A percentile compares a stretch with the other conserved stretches of the same genome.
These are phyloP conservation scores for Mycena kentingensis DNA, from an alignment of 768 basidiomycete species.

Conservation along the genomic window DNA sequence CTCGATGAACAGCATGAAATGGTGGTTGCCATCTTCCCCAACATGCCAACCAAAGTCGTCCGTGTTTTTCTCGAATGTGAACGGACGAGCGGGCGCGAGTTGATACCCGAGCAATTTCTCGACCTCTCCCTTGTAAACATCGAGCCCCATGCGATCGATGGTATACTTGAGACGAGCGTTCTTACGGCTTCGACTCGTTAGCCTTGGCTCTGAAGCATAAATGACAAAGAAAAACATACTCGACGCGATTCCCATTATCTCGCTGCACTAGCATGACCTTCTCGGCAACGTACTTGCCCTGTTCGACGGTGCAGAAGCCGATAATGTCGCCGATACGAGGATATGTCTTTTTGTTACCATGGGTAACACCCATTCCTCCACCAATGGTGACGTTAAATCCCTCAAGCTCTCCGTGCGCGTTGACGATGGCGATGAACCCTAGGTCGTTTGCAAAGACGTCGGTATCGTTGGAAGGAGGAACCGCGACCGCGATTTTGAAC, in stretches of 20 bases:
- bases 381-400: constrained; percentile 96
- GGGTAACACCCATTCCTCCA: constrained; percentile 99
- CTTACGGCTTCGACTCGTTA: constrained; percentile 65
- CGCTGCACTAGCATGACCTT: constrained; percentile 91
- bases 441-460: constrained; percentile 96
- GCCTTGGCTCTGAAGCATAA: constrained; percentile 3
- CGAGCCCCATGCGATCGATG: constrained; percentile 91
- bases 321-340: constrained; percentile 85
- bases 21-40: constrained; percentile 84
- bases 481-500: constrained; percentile 97
- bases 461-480: constrained; percentile 95
- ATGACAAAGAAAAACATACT: constrained; percentile 55
- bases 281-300: constrained; percentile 86
- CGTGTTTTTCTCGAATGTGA: constrained; percentile 82
- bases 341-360: constrained; percentile 98
- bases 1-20: constrained; percentile 94
- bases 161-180: constrained; percentile 96
- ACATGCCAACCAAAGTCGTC: constrained; percentile 95
- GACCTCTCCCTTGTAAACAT: constrained; percentile 84
- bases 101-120: constrained; percentile 84
- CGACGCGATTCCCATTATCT: constrained; percentile 92
- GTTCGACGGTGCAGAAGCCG: constrained; percentile 89
- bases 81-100: constrained; percentile 73
- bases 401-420: constrained; percentile 68
- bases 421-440: constrained; percentile 93